A percentile compares a stretch with the other conserved stretches of the same genome.
phyloP scores from a whole-genome alignment of 176 grass and related monocot genomes.

The Miscanthus lutarioriparius region DNA sequence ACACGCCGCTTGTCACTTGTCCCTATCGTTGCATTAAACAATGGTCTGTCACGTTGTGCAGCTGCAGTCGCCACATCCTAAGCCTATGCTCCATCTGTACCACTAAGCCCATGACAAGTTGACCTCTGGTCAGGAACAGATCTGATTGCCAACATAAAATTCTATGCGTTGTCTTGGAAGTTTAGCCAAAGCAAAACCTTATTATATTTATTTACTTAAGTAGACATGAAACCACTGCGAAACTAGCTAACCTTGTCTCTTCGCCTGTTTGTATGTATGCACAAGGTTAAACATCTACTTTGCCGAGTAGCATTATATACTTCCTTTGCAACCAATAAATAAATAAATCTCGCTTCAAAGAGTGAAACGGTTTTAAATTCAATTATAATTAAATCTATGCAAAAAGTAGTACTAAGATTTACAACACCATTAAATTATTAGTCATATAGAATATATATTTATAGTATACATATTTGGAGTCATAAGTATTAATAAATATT shows the following conservation, averaged over 20 bases:
- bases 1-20: conserved; percentile 9
- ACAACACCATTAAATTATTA: neutral
- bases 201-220: neutral
- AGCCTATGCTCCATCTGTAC: neutral
- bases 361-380: neutral
- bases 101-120: neutral
- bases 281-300: neutral
- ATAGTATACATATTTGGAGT: no score
- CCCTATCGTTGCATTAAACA: conserved; percentile 6
- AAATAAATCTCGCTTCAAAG: neutral
- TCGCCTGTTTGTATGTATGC: neutral
- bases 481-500: neutral
- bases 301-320: neutral
- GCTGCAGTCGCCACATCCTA: conserved; percentile 1
- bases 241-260: neutral
- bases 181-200: conserved; percentile 2
- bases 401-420: neutral
- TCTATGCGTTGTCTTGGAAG: neutral
- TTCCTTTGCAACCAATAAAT: neutral
- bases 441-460: no score
- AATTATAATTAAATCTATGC: neutral
- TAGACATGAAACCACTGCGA: neutral
- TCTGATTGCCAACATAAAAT: neutral
- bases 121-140: neutral
- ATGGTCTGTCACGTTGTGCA: conserved; percentile 15